phyloP scores from a whole-genome alignment of 2,329 filamentous ascomycete species.

The Polytolypa hystricis region DNA sequence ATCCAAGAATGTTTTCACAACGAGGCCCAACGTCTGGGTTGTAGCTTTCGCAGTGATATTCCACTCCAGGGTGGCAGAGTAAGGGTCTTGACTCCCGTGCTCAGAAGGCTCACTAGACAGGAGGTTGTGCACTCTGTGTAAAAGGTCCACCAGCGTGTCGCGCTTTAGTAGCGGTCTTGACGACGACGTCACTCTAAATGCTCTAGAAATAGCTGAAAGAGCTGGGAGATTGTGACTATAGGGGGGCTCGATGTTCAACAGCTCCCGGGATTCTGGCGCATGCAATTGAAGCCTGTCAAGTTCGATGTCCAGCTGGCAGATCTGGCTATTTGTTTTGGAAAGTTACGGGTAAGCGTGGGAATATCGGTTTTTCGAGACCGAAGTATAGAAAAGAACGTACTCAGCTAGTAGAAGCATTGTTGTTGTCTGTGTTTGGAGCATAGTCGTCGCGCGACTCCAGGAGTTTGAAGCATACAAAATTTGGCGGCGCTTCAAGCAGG shows the following conservation, averaged over 20 bases:
- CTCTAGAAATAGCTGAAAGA: slow-evolving; percentile 57
- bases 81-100: slow-evolving; percentile 30
- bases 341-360: not conserved
- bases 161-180: slow-evolving; percentile 52
- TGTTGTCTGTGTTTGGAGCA: no score
- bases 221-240: slow-evolving; percentile 19
- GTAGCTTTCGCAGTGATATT: slow-evolving; percentile 81
- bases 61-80: slow-evolving; percentile 80
- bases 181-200: slow-evolving; percentile 58
- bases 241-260: not conserved
- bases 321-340: slow-evolving; percentile 32
- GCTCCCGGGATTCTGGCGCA: slow-evolving; percentile 11
- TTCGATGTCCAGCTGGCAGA: slow-evolving; percentile 46
- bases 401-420: no score
- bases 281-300: slow-evolving; percentile 46
- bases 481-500: no score
- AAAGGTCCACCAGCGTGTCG: slow-evolving; percentile 48
- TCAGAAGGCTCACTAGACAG: slow-evolving; percentile 17
- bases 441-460: no score
- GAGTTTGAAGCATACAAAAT: no score
- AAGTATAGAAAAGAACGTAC: no score
- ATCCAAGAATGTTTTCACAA: slow-evolving; percentile 66
- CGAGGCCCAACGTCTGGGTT: slow-evolving; percentile 74
- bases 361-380: no score
- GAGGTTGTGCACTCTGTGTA: slow-evolving; percentile 46